A percentile compares a stretch with the other conserved stretches of the same genome.
These are phyloP conservation scores for Beauveria sp. DNA, from an alignment of 2,329 filamentous ascomycete genomes.

Conservation along the genomic window DNA sequence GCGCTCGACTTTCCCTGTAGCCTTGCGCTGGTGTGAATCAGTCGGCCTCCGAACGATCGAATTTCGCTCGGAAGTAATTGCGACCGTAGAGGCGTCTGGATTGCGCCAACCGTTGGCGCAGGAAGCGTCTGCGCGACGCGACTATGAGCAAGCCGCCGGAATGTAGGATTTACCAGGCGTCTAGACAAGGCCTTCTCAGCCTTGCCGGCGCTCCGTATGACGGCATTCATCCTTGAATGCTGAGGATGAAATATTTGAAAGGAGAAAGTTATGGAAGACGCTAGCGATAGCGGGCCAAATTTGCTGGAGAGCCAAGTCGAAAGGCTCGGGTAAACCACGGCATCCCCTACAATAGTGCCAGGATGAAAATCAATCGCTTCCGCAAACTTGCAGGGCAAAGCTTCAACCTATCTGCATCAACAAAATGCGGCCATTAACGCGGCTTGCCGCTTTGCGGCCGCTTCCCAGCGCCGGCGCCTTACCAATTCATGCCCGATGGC, in stretches of 20 bases:
- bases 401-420: background rate
- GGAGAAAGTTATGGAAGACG: conserved; percentile 10
- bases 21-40: conserved; percentile 25
- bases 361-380: background rate
- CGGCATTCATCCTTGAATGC: conserved; percentile 36
- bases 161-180: conserved; percentile 33
- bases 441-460: background rate
- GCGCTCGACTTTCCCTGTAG: conserved; percentile 22
- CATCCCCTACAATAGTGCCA: background rate
- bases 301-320: background rate
- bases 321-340: conserved; percentile 10
- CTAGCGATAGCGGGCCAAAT: conserved; percentile 7
- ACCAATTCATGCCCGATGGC: conserved; percentile 21
- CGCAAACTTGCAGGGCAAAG: background rate
- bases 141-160: conserved; percentile 27
- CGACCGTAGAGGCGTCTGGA: conserved; percentile 35
- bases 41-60: conserved; percentile 26
- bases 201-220: conserved; percentile 35
- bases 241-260: conserved; percentile 15
- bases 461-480: background rate
- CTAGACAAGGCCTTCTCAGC: conserved; percentile 32
- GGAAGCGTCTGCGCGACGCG: conserved; percentile 19
- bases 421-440: conserved; percentile 4
- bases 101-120: conserved; percentile 20
- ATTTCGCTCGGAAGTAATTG: conserved; percentile 33